Conservation (phyloP, 805 yeast species). For the Kockiozyma suomiensis region DNA sequence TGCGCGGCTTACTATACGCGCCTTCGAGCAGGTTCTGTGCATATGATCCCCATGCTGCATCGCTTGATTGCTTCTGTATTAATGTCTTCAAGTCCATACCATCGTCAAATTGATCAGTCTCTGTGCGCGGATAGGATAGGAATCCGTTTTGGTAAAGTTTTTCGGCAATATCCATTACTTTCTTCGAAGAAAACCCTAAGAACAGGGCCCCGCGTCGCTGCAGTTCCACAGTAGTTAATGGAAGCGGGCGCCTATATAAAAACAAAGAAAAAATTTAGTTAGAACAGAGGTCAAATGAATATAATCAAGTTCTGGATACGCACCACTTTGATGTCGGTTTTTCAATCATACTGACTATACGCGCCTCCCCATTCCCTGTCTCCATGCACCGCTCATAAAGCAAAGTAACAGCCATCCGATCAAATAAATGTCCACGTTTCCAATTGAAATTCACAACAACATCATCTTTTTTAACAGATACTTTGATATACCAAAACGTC, state of each 20-base stretch:
- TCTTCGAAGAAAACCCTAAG: constrained; percentile 78
- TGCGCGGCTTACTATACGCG: constrained; percentile 65
- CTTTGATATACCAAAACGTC: constrained; percentile 72
- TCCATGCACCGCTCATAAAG: constrained; percentile 70
- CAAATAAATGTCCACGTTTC: constrained; percentile 73
- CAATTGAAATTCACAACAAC: constrained; percentile 57
- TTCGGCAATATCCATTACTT: constrained; percentile 76
- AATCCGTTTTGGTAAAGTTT: constrained; percentile 81
- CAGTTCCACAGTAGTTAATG: constrained; percentile 89
- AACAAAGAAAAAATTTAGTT: too few relatives aligned
- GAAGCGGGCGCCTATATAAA: constrained; percentile 63
- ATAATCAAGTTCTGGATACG: too few relatives aligned
- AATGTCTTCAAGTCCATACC: constrained; percentile 69
- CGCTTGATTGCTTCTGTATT: constrained; percentile 61
- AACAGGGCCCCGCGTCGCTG: constrained; percentile 81
- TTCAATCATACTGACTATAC: constrained; percentile 53
- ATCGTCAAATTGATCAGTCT: constrained; percentile 82
- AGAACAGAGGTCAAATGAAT: too few relatives aligned
- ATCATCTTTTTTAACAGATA: constrained; percentile 43
- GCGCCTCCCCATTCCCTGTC: constrained; percentile 53
- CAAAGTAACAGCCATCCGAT: constrained; percentile 62
- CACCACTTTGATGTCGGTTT: constrained; percentile 68
- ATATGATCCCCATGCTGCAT: constrained; percentile 70
- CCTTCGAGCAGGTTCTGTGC: constrained; percentile 52
- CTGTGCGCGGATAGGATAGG: constrained; percentile 95